A percentile compares a stretch with the other conserved stretches of the same genome.
Evolutionary conservation across 164 flowering plant genomes (phyloP).

Genomic region (Chimonanthus praecox): DNA sequence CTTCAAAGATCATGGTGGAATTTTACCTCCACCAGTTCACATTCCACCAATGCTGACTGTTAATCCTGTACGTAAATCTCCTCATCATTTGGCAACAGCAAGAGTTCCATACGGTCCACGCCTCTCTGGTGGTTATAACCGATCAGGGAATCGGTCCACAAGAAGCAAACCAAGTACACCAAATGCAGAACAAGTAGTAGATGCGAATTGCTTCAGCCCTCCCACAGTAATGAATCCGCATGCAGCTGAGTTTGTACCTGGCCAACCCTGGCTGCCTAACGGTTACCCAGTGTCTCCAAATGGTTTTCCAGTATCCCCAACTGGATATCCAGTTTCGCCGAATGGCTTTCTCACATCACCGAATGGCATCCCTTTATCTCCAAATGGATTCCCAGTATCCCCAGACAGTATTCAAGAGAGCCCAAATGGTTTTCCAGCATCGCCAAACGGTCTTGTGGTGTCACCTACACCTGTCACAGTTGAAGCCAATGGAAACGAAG

Average conservation of each 20-base stretch:
- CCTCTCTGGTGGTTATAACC: conserved; percentile 63
- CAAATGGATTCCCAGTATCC: conserved; percentile 30
- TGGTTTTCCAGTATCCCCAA: conserved; percentile 38
- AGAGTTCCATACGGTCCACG: conserved; percentile 77
- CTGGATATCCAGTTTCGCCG: conserved; percentile 30
- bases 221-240: conserved; percentile 68
- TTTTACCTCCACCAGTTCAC: conserved; percentile 37
- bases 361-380: conserved; percentile 34
- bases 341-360: conserved; percentile 34
- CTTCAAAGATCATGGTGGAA: conserved; percentile 41
- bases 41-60: conserved; percentile 43
- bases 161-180: conserved; percentile 38
- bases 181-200: conserved; percentile 33
- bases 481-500: conserved; percentile 32
- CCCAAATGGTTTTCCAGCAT: conserved; percentile 29
- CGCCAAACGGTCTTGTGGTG: conserved; percentile 32
- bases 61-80: conserved; percentile 61
- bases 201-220: conserved; percentile 23
- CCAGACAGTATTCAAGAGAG: conserved; percentile 31
- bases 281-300: conserved; percentile 51
- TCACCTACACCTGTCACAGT: conserved; percentile 21
- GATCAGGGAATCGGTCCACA: conserved; percentile 42
- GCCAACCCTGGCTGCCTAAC: conserved; percentile 44
- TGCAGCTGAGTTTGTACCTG: conserved; percentile 78
- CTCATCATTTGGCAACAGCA: conserved; percentile 82